Evolutionary conservation across 371 early-diverging fungal species (phyloP).

Genomic region (Zychaea mexicana): DNA sequence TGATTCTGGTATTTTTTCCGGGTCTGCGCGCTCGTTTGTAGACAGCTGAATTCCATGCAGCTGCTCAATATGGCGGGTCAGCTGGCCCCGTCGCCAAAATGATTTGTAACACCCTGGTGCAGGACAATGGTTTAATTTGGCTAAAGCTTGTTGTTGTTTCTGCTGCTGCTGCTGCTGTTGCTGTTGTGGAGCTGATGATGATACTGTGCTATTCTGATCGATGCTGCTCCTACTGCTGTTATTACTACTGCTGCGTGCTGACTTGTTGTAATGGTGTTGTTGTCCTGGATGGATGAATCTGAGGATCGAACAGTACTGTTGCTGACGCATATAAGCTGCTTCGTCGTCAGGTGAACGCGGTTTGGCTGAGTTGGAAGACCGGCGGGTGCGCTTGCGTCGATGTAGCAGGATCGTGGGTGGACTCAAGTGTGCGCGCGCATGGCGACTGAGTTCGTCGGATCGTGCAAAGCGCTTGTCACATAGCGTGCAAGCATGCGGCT

Average conservation of each 20-base stretch:
- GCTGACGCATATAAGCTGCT: constrained; percentile 41
- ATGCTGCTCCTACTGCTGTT: background rate
- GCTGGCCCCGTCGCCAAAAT: constrained; percentile 49
- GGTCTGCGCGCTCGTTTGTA: constrained; percentile 6
- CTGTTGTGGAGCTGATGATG: constrained; percentile 1
- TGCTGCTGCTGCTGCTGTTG: background rate
- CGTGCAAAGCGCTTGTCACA: constrained; percentile 86
- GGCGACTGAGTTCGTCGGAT: constrained; percentile 86
- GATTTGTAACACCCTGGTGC: constrained; percentile 44
- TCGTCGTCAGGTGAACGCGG: constrained; percentile 30
- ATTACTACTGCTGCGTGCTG: background rate
- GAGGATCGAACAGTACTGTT: constrained; percentile 46
- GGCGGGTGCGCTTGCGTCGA: constrained; percentile 16
- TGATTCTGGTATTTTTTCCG: constrained; percentile 12
- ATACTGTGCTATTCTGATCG: background rate
- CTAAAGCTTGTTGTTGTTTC: constrained; percentile 4
- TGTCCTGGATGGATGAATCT: constrained; percentile 38
- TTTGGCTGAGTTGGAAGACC: constrained; percentile 14
- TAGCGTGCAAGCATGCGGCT: constrained; percentile 76
- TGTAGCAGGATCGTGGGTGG: constrained; percentile 30
- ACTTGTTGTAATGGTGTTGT: too few relatives aligned
- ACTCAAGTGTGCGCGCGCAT: constrained; percentile 64
- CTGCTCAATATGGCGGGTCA: constrained; percentile 43
- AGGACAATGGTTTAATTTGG: constrained; percentile 43
- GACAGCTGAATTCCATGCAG: constrained; percentile 16